Conservation (phyloP, 371 early-diverging fungal genomes). For the Vairimorpha apis region DNA sequence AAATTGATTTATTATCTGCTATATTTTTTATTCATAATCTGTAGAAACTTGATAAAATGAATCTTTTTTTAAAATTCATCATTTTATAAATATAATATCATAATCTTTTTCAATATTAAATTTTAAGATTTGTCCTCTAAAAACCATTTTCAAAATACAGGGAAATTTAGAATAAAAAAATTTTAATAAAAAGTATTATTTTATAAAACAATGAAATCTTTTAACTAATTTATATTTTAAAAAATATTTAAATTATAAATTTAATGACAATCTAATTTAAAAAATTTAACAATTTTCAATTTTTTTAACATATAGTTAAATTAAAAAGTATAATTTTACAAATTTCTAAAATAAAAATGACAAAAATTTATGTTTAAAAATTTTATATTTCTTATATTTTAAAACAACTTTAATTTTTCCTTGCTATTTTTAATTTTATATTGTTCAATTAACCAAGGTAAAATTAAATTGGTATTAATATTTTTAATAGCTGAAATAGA, state of each 20-base stretch:
- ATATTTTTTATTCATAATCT: neutral
- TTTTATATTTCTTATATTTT: neutral
- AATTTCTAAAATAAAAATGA: too few relatives aligned
- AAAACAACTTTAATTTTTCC: neutral
- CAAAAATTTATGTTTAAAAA: too few relatives aligned
- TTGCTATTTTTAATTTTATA: neutral
- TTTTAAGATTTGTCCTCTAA: neutral
- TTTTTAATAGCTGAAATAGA: conserved; percentile 93
- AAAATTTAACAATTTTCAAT: too few relatives aligned
- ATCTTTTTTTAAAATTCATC: neutral
- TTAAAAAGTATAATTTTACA: too few relatives aligned
- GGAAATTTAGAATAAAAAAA: too few relatives aligned
- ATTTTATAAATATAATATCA: neutral
- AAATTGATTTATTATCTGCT: neutral
- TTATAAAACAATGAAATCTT: too few relatives aligned
- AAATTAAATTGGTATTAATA: conserved; percentile 85
- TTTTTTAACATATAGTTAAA: too few relatives aligned
- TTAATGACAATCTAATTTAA: too few relatives aligned
- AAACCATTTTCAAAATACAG: neutral
- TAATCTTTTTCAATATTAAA: neutral
- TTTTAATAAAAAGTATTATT: too few relatives aligned
- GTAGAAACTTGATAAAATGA: neutral
- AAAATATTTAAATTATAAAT: too few relatives aligned
- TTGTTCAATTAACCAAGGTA: conserved; percentile 85
- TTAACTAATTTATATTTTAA: too few relatives aligned